phyloP scores from a whole-genome alignment of 176 grass and related monocot species.

The Phoenix dactylifera region DNA sequence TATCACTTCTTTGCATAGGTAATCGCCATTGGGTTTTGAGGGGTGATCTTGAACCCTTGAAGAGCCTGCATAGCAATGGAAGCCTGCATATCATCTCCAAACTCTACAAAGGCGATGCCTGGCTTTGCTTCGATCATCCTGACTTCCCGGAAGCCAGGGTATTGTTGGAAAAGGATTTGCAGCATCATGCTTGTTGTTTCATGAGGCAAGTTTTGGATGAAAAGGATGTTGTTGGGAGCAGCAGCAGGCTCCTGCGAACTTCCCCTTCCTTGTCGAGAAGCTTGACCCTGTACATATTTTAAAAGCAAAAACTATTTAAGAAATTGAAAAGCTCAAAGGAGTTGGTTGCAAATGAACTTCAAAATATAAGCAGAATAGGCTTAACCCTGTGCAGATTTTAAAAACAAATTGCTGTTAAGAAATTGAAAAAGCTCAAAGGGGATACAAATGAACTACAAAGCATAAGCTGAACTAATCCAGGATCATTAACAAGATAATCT shows the following conservation, averaged over 20 bases:
- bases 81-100: conserved; percentile 65
- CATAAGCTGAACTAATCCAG: too few relatives aligned
- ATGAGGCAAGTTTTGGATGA: conserved; percentile 81
- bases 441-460: too few relatives aligned
- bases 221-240: conserved; percentile 88
- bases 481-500: too few relatives aligned
- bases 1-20: conserved; percentile 80
- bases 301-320: not conserved
- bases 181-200: conserved; percentile 89
- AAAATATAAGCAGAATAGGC: not conserved
- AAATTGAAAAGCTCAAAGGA: not conserved
- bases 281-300: conserved; percentile 9
- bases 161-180: conserved; percentile 94
- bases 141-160: conserved; percentile 90
- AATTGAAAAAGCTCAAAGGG: not conserved
- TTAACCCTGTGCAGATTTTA: conserved; percentile 6
- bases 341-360: too few relatives aligned
- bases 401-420: not conserved
- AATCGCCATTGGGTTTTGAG: conserved; percentile 75
- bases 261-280: conserved; percentile 33
- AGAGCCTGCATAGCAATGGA: conserved; percentile 83
- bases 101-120: conserved; percentile 94
- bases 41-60: conserved; percentile 92
- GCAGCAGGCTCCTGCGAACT: conserved; percentile 38
- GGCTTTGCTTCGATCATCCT: conserved; percentile 88